These are phyloP conservation scores for Silene conica DNA, from an alignment of 148 eudicot species.

Conservation along the genomic window DNA sequence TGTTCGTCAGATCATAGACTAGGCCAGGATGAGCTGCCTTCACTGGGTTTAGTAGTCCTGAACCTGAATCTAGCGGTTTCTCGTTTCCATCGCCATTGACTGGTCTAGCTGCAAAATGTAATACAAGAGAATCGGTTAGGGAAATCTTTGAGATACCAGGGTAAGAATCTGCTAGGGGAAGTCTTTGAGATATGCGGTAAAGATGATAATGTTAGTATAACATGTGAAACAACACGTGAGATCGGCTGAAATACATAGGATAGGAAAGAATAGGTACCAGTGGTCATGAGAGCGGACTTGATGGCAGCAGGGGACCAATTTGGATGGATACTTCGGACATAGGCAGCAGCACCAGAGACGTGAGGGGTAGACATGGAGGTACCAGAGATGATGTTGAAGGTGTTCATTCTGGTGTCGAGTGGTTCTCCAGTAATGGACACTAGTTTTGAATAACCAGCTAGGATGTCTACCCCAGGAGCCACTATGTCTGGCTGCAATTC, in stretches of 20 bases:
- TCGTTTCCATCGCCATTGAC: conserved; percentile 43
- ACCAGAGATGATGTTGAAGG: conserved; percentile 56
- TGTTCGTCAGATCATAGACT: conserved; percentile 45
- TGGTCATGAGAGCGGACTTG: conserved; percentile 94
- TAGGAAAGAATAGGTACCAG: conserved; percentile 33
- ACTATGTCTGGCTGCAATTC: conserved; percentile 66
- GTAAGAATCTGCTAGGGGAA: no score
- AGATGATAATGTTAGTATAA: no score
- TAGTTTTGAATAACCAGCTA: conserved; percentile 58
- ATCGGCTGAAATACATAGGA: no score
- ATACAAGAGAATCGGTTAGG: not conserved
- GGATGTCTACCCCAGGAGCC: conserved; percentile 73
- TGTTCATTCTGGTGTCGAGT: conserved; percentile 33
- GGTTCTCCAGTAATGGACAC: conserved; percentile 31
- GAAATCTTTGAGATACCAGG: no score
- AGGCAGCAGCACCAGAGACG: conserved; percentile 66
- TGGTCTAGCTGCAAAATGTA: conserved; percentile 43
- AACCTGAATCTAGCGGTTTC: conserved; percentile 45
- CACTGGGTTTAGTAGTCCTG: conserved; percentile 60
- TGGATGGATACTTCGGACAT: conserved; percentile 74
- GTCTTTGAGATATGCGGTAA: no score
- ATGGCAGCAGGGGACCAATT: conserved; percentile 83
- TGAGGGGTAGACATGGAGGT: conserved; percentile 94
- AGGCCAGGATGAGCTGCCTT: conserved; percentile 65
- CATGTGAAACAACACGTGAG: no score